Percentiles rank a stretch among this genome's conserved stretches.
These are phyloP conservation scores for Sherardia arvensis DNA, from an alignment of 257 asterid species.

Conservation along the genomic window DNA sequence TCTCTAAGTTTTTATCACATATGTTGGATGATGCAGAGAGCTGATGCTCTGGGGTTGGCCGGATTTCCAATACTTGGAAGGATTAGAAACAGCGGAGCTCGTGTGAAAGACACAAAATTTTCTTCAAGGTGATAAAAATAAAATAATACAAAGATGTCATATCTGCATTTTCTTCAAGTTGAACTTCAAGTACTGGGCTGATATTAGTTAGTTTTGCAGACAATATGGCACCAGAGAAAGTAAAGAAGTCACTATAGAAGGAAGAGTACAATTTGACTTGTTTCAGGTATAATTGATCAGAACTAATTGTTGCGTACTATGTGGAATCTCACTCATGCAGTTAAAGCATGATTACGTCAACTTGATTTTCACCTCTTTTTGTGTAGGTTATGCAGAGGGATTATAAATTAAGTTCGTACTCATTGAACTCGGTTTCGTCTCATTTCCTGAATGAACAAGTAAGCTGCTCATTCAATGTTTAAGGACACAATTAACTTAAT, in stretches of 20 bases:
- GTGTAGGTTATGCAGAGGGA: constrained; percentile 89
- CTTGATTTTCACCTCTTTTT: constrained; percentile 7
- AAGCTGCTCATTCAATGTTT: constrained; percentile 1
- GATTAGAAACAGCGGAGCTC: constrained; percentile 80
- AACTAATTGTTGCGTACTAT: background rate
- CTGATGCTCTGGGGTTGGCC: constrained; percentile 71
- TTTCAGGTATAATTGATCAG: constrained; percentile 56
- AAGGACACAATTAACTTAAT: background rate
- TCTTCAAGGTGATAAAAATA: constrained; percentile 92
- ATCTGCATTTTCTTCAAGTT: background rate
- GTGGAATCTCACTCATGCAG: background rate
- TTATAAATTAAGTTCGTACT: constrained; percentile 86
- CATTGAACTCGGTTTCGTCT: constrained; percentile 91
- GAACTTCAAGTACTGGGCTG: constrained; percentile 20
- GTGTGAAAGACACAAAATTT: constrained; percentile 76
- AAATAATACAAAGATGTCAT: background rate
- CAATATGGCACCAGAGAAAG: constrained; percentile 92
- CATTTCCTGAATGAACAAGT: constrained; percentile 98
- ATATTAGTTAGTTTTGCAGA: constrained; percentile 42
- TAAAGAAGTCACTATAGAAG: constrained; percentile 90
- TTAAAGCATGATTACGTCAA: background rate
- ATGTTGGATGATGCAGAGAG: constrained; percentile 49
- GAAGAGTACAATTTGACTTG: constrained; percentile 96
- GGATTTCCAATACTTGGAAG: constrained; percentile 95
- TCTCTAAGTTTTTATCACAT: constrained; percentile 3